Percentiles rank a stretch among this genome's conserved stretches.
phyloP scores from a whole-genome alignment of 805 yeast genomes.

The Saturnispora kantuleensis region DNA sequence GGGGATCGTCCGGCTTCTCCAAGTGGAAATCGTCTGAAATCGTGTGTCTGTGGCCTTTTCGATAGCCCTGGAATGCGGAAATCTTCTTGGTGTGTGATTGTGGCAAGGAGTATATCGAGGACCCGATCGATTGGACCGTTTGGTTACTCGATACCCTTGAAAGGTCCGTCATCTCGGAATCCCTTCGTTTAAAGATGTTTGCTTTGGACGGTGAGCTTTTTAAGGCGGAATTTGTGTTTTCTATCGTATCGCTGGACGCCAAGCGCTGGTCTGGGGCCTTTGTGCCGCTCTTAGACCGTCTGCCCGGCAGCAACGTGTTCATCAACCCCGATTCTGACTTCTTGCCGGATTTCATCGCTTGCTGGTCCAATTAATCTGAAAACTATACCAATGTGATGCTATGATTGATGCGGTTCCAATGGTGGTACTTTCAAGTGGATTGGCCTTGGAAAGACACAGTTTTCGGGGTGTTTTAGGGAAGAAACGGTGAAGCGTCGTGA shows the following conservation, averaged over 20 bases:
- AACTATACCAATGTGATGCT: no score
- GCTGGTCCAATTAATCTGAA: neutral
- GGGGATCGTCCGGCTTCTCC: slow-evolving; percentile 58
- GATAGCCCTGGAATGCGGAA: slow-evolving; percentile 13
- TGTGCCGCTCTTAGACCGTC: slow-evolving; percentile 4
- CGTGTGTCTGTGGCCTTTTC: slow-evolving; percentile 29
- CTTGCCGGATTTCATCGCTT: slow-evolving; percentile 9
- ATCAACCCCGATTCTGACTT: slow-evolving; percentile 7
- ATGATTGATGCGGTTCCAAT: no score
- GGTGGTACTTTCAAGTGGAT: no score
- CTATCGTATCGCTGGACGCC: neutral
- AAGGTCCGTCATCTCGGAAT: slow-evolving; percentile 14
- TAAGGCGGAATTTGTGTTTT: no score
- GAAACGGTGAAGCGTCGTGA: no score
- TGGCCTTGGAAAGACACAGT: no score
- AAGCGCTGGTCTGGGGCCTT: neutral
- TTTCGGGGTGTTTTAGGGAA: no score
- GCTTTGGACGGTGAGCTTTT: slow-evolving; percentile 6
- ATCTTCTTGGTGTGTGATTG: slow-evolving; percentile 23
- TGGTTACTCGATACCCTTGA: slow-evolving; percentile 22
- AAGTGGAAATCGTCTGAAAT: slow-evolving; percentile 34
- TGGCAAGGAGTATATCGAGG: slow-evolving; percentile 21
- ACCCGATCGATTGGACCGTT: slow-evolving; percentile 14
- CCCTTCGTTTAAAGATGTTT: slow-evolving; percentile 4
- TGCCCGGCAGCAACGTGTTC: slow-evolving; percentile 7